Evolutionary conservation across 768 basidiomycete species (phyloP), one percentile per base, ranked within the genome.

Genomic region (Hygrocybe coccinea): DNA sequence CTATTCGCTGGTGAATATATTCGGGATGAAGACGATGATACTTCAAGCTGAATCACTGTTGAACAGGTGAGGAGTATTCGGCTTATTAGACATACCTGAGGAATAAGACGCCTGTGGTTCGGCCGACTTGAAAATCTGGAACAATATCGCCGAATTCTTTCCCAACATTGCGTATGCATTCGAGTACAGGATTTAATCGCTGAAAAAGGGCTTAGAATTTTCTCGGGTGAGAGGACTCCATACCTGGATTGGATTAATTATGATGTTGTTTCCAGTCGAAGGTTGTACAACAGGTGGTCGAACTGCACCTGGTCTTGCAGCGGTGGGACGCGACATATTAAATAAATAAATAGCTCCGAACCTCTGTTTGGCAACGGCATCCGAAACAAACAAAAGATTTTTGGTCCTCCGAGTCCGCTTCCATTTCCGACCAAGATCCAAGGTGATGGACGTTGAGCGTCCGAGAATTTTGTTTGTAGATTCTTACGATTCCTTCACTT

Each of bases 21-120:
- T 98, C 97, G 12, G 97, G 97, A 69, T 98, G 97, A 12, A 99
- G 80, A 50, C 95, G 88, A 64, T 98, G 95, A 62, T 98, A 98
- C 64, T 85, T 89, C 60, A 98, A 69, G 66, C 97, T 97, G 57
- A 2, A 50, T 10, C 11, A 17, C 33, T 8, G 8, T 19, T 15
- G 1, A 37, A 10, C 5, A 21, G 10, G 8, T 35, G 8, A 7
- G 21, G 5, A 46, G 44, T 22, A 46, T 34, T 25, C 19, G n/a
- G 8, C 15, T 21, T 14, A 1, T 21, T 24, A 8, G 24, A 36
- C 62, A 62, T 55, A 89, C 97, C 93, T 95, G 53, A 99, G 80
- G 67, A 88, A 99, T 21, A 99, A 71, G 9, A 95, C 88, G 17
- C 94, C 89, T 1, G 93, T 94, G 24, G 95, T 97, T 19, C 86